phyloP scores from a whole-genome alignment of 306 rosid species.

The Inga leiocalycina region DNA sequence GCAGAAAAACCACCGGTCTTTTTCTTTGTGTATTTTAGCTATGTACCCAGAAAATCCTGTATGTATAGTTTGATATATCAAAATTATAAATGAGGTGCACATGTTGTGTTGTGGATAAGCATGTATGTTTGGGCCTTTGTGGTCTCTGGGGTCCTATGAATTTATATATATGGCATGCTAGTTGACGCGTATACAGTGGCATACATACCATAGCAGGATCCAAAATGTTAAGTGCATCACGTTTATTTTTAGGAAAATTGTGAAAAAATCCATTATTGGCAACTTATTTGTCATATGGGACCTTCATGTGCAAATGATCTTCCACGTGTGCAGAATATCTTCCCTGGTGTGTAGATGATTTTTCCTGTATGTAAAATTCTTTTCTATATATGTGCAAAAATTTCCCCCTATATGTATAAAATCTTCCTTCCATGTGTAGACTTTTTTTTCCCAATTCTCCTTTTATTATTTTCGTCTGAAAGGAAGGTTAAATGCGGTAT shows the following conservation, averaged over 20 bases:
- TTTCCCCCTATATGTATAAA: too few species aligned
- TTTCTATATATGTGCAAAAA: too few species aligned
- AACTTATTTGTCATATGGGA: too few species aligned
- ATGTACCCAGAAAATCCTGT: conserved; percentile 30
- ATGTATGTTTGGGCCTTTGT: not conserved
- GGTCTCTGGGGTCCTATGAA: not conserved
- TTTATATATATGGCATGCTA: not conserved
- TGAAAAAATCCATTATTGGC: too few species aligned
- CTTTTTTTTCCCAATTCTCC: too few species aligned
- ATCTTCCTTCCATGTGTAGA: too few species aligned
- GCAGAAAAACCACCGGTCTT: not conserved
- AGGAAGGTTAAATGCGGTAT: not conserved
- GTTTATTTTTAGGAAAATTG: too few species aligned
- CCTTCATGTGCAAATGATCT: too few species aligned
- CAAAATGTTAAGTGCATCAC: not conserved
- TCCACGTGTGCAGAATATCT: too few species aligned
- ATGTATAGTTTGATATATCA: conserved; percentile 22
- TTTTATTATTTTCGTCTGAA: not conserved
- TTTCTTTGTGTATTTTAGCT: conserved; percentile 15
- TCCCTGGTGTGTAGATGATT: too few species aligned
- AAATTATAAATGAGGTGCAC: conserved; percentile 4
- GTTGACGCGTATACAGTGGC: not conserved
- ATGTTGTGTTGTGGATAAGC: conserved; percentile 26
- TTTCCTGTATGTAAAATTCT: too few species aligned
- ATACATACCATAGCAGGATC: conserved; percentile 20